Evolutionary conservation across 108 stramenopile genomes (phyloP), one percentile per base, ranked within the genome.

Genomic region (Nannochloropsis gaditana): DNA sequence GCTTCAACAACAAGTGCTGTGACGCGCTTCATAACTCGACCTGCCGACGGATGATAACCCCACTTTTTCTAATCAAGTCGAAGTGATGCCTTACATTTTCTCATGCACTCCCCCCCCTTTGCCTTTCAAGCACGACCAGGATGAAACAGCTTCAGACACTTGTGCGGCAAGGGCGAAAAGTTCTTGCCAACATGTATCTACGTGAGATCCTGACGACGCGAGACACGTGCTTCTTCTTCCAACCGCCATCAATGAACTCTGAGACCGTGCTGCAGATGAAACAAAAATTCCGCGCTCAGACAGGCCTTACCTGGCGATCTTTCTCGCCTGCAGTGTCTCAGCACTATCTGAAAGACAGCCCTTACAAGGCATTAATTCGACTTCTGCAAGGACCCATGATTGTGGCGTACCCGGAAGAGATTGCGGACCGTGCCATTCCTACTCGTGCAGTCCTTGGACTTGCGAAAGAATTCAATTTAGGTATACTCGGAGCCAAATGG

Each of bases 191-290:
- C 59, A 73, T 73, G 59, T 73, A 73, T n/a, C 59, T 73, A 2
- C 59, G 59, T n/a, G 59, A 73, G 8, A 73, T 73, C 59, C 59
- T 73, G 59, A 73, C 59, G 19, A 73, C 59, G 59, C 59, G 59
- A 15, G 59, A 73, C 59, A 73, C 59, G 19, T 73, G 59, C 59
- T 73, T 73, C 59, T 73, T 73, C 59, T 73, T 73, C 6, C 59
- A 73, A 73, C 59, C 59, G 19, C 8, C 59, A n/a, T 73, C 59
- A 15, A 73, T 73, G 59, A 73, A 73, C 59, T 73, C 59, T n/a
- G 59, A 73, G 19, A 73, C 59, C 59, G n/a, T n/a, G 4, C 59
- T 73, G 19, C 19, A 73, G 19, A 73, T 73, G 59, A 73, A 73
- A 8, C 59, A 73, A 73, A 73, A 73, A 73, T 73, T 73, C 59